Evolutionary conservation across 1,139 yeast species (phyloP).

Genomic region (Candida mesenterica): DNA sequence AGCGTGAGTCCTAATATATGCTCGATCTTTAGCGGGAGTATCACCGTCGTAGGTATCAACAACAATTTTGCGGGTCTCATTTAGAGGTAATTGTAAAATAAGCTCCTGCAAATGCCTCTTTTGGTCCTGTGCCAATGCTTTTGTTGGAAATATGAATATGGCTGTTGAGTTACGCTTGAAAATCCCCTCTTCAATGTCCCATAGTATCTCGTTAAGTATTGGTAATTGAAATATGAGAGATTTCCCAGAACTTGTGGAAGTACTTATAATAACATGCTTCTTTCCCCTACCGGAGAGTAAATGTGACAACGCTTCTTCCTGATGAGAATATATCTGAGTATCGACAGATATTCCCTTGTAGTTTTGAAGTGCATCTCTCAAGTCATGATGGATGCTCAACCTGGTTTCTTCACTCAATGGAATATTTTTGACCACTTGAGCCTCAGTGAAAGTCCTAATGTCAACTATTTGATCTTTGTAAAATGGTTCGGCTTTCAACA

Average conservation of each 20-base stretch:
- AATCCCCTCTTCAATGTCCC: constrained; percentile 28
- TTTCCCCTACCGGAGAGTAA: constrained; percentile 42
- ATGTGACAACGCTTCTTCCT: constrained; percentile 68
- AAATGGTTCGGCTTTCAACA: constrained; percentile 42
- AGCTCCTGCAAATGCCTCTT: constrained; percentile 69
- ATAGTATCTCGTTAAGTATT: constrained; percentile 58
- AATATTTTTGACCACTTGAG: constrained; percentile 18
- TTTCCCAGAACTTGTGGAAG: constrained; percentile 95
- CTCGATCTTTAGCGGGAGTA: constrained; percentile 59
- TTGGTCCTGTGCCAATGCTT: constrained; percentile 97
- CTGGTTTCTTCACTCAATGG: constrained; percentile 31
- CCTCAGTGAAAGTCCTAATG: constrained; percentile 25
- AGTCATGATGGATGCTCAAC: constrained; percentile 39
- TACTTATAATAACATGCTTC: constrained; percentile 74
- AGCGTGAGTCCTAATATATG: constrained; percentile 55
- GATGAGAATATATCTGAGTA: constrained; percentile 70
- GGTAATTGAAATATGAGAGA: constrained; percentile 90
- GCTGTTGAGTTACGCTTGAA: constrained; percentile 50
- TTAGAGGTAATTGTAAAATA: constrained; percentile 43
- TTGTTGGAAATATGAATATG: constrained; percentile 90
- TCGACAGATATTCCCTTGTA: constrained; percentile 47
- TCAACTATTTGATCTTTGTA: constrained; percentile 63
- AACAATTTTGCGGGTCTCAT: constrained; percentile 31
- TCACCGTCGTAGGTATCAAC: constrained; percentile 95
- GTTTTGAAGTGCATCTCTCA: constrained; percentile 46